Evolutionary conservation across 164 flowering plant species (phyloP), one percentile per base, ranked within the genome.

Genomic region (Annona squamosa): DNA sequence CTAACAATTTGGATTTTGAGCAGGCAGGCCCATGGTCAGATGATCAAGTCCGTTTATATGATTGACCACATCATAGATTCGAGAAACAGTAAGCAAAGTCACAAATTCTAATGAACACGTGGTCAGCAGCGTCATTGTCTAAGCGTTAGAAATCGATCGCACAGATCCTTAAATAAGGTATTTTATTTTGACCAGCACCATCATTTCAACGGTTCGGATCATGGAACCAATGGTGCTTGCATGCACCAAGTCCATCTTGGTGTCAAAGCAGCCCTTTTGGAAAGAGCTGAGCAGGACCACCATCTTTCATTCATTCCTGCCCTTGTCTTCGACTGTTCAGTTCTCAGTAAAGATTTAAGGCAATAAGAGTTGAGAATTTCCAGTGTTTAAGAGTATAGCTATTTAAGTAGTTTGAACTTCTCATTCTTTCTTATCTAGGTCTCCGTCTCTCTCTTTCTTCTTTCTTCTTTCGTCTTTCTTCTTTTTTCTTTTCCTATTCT

Each of bases 391-490:
- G 26, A 44, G 45, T 12, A 46, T 69, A 4, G 62, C 65, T 63
- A 63, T 63, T 63, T 63, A 63, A 63, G 65, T 17, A 63, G 65
- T 63, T 63, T 10, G 10, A 69, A 64, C 63, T 71, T 48, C 73
- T 19, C 66, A 69, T 66, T 72, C 75, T 75, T 59, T 82, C 74
- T 66, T 63, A 16, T 16, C 18, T 45, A 61, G 70, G 72, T 71
- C 19, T 43, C 45, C 61, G 65, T 72, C 65, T 64, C 45, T 45
- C 69, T 52, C 68, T 42, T 65, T 73, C 67, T 48, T 52, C 44
- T 68, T 46, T n/a, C 48, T 56, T 10, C 47, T 57, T 56, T 6
- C 61, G 0, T 56, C 6, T 56, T 56, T 56, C 61, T 26, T 26
- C 37, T 26, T 26, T 26, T 26, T 26, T 65, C 71, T 63, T 46